Conservation (phyloP, 345 rosid species). For the Dipteronia sinensis region DNA sequence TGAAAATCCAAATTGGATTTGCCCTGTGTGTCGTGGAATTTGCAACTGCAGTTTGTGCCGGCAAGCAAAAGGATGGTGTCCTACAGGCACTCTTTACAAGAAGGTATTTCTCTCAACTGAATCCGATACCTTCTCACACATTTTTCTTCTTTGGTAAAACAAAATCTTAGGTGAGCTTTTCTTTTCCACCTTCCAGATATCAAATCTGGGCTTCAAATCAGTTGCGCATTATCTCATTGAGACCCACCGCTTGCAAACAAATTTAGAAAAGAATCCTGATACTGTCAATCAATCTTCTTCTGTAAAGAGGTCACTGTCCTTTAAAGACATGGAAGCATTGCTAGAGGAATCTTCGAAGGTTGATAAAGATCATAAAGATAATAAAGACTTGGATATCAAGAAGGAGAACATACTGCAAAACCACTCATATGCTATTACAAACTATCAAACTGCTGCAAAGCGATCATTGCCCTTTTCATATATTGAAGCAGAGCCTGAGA, state of each 20-base stretch:
- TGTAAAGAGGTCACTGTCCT: conserved; percentile 66
- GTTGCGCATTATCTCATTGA: conserved; percentile 93
- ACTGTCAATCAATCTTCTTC: conserved; percentile 48
- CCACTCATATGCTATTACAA: conserved; percentile 13
- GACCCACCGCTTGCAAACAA: conserved; percentile 40
- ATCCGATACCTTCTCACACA: background rate
- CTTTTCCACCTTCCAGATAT: conserved; percentile 46
- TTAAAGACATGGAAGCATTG: conserved; percentile 36
- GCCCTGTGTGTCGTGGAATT: conserved; percentile 89
- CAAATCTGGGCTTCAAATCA: conserved; percentile 76
- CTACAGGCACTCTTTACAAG: conserved; percentile 72
- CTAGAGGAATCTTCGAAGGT: conserved; percentile 19
- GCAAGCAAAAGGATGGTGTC: conserved; percentile 74
- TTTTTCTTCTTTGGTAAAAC: background rate
- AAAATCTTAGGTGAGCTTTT: conserved; percentile 16
- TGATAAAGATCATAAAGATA: conserved; percentile 14
- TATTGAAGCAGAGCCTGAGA: conserved; percentile 22
- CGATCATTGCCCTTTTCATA: conserved; percentile 39
- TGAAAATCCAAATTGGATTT: conserved; percentile 75
- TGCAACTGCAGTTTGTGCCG: conserved; percentile 96
- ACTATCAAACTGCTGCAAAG: conserved; percentile 38
- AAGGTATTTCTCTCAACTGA: conserved; percentile 45
- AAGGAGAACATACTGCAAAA: conserved; percentile 22
- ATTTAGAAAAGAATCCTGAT: conserved; percentile 32
- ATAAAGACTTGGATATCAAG: conserved; percentile 20